These are phyloP conservation scores for Pseudoscleropodium purum DNA, from an alignment of 225 moss, liverwort and hornwort genomes.

Conservation along the genomic window DNA sequence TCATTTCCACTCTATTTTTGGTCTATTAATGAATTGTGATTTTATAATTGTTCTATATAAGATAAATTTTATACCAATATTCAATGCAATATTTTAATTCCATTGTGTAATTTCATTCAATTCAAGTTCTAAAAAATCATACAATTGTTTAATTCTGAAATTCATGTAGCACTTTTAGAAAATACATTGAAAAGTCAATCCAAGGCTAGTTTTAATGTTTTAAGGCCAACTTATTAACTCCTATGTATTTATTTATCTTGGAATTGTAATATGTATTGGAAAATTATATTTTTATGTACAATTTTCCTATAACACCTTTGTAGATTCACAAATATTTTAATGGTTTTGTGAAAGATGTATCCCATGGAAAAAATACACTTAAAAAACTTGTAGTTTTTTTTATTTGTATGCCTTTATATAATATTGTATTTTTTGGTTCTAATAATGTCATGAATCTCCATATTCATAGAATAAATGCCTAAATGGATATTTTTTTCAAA, in stretches of 20 bases:
- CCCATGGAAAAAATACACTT: accelerated
- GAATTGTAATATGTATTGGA: neutral
- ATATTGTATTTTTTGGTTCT: neutral
- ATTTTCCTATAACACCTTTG: neutral
- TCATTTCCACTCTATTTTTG: neutral
- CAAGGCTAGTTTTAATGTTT: neutral
- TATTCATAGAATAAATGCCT: neutral
- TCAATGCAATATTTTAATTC: neutral
- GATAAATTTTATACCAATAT: neutral
- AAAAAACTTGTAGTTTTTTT: neutral
- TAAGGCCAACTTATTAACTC: neutral
- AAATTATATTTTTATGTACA: neutral
- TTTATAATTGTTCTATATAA: neutral
- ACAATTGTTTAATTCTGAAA: neutral
- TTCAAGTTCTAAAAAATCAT: neutral
- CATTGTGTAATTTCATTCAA: neutral
- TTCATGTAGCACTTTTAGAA: neutral
- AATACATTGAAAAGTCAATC: neutral
- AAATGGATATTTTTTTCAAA: neutral
- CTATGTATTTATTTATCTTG: neutral
- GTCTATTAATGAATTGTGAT: neutral
- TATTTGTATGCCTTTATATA: neutral
- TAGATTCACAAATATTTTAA: neutral
- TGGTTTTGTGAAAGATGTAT: accelerated
- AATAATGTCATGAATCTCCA: neutral